Base-by-base conservation (phyloP, 1,284 basidiomycete genomes). In the Ceratobasidium sp. region DNA sequence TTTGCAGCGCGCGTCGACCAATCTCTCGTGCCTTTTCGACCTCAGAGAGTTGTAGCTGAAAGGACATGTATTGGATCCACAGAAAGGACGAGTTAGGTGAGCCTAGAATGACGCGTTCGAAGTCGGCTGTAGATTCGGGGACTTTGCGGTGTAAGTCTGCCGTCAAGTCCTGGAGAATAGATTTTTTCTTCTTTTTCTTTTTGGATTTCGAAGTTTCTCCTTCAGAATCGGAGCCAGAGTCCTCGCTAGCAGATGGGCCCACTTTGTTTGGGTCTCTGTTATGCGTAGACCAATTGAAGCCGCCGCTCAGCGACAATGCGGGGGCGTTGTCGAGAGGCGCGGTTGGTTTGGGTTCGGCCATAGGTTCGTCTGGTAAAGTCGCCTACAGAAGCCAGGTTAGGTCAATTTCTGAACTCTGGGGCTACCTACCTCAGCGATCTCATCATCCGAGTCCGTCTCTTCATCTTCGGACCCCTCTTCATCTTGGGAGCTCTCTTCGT, bases 11-110 rank as follows among this genome's bases (percentile, higher is more conserved):
- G 42, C 96, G 91, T 73, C 91, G 89, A 20, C 92, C 97, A 66
- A 97, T 93, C 83, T 93, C 91, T 50, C 97, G 91, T 17, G 97
- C 98, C 85, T 96, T 96, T 82, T 97, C 96, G 61, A 99, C 89
- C 85, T 99, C 97, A 59, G 96, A 96, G 17, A 99, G 90, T 81
- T 97, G 96, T 4, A 99, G 88, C 81, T 97, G 95, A 90, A 99
- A 98, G 5, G 97, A 97, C 96, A 99, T 99, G 85, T 97, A 99
- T 84, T 98, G 97, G 79, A 99, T 94, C 98, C 98, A 99, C 56
- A 99, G 89, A 86, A 93, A 98, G 0, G 98, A 99, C 15, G 96
- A 98, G 84, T 98, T 96, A 3, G 98, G 98, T 0, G 97, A 97
- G n/a, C 95, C 94, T 40, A 99, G 89, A 48, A 99, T 89, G 26